phyloP scores from a whole-genome alignment of 73 alveolate genomes.

The Paramecium octaurelia region DNA sequence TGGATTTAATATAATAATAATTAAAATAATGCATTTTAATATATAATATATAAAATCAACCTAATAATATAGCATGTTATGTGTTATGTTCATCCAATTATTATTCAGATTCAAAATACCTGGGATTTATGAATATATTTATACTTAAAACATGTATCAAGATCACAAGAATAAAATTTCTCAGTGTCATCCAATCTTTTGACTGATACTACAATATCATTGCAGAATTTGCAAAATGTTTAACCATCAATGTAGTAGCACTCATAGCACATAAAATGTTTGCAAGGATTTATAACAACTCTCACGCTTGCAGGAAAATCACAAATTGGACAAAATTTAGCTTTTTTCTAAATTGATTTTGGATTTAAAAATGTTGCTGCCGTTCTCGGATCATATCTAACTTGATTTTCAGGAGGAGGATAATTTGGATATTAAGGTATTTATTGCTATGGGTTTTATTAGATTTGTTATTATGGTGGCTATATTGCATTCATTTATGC shows the following conservation, averaged over 20 bases:
- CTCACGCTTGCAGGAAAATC: constrained; percentile 80
- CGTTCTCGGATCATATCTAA: constrained; percentile 33
- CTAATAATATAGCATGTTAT: neutral
- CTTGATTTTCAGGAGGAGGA: constrained; percentile 41
- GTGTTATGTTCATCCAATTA: neutral
- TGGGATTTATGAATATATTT: neutral
- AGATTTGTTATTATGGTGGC: neutral
- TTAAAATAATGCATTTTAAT: too few relatives aligned
- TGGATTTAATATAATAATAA: too few relatives aligned
- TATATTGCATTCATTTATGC: neutral
- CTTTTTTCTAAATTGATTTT: constrained; percentile 45
- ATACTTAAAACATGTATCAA: constrained; percentile 5
- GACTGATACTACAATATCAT: constrained; percentile 21
- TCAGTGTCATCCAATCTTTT: constrained; percentile 44
- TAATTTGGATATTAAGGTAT: constrained; percentile 1
- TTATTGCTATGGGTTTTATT: neutral
- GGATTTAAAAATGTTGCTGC: constrained; percentile 43
- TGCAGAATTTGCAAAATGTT: constrained; percentile 35
- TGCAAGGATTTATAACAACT: constrained; percentile 73
- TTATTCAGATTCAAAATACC: constrained; percentile 15
- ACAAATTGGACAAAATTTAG: constrained; percentile 81
- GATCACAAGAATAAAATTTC: constrained; percentile 27
- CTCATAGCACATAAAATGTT: constrained; percentile 78
- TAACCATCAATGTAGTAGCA: constrained; percentile 54
- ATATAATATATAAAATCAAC: neutral